phyloP scores from a whole-genome alignment of 2,329 filamentous ascomycete genomes.

The Calonectria honghensis region DNA sequence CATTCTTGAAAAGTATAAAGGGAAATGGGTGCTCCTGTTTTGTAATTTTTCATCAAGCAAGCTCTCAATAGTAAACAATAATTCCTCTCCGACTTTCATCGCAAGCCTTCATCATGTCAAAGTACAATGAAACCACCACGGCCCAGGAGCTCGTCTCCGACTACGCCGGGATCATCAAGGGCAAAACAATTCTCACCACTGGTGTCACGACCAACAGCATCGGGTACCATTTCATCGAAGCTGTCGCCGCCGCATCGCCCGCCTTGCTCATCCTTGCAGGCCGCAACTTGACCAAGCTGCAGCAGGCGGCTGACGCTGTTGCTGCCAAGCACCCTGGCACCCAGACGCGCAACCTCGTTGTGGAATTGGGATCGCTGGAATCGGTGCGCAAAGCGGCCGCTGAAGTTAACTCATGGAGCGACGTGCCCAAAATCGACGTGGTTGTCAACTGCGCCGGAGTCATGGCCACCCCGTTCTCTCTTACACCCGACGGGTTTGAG shows the following conservation, averaged over 20 bases:
- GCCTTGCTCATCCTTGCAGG: constrained; percentile 67
- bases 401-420: constrained; percentile 58
- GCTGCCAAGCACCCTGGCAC: constrained; percentile 57
- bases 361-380: constrained; percentile 64
- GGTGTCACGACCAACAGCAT: constrained; percentile 64
- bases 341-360: constrained; percentile 57
- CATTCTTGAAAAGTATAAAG: background rate
- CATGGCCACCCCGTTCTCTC: constrained; percentile 59
- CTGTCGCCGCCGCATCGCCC: constrained; percentile 64
- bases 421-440: constrained; percentile 61
- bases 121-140: constrained; percentile 48
- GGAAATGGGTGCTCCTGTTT: background rate
- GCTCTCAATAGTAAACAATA: background rate
- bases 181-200: constrained; percentile 64
- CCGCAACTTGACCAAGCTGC: constrained; percentile 64
- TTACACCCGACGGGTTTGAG: constrained; percentile 63
- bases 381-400: constrained; percentile 63
- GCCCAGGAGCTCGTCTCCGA: constrained; percentile 54
- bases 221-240: constrained; percentile 60
- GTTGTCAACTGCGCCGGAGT: constrained; percentile 67
- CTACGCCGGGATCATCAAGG: constrained; percentile 58
- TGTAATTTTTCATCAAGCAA: constrained; percentile 1
- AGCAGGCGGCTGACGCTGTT: constrained; percentile 62
- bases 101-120: constrained; percentile 19
- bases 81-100: background rate